Evolutionary conservation across 2,329 filamentous ascomycete genomes (phyloP), one percentile per base, ranked within the genome.

Genomic region (Fusarium drepaniforme): DNA sequence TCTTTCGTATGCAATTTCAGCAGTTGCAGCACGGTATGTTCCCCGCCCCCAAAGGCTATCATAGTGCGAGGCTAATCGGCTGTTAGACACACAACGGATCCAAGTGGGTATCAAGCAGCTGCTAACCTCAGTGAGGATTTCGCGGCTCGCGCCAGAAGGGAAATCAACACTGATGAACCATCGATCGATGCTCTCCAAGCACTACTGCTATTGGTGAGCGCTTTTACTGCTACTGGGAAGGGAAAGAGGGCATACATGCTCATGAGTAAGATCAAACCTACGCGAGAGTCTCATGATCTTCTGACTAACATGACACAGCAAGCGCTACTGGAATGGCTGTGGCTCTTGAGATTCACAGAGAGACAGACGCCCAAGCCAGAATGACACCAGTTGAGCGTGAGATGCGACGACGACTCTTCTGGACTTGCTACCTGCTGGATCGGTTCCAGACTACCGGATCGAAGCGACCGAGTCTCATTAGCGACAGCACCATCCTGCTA

Each of bases 211-310:
- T 88, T 97, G 3, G 91, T 93, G 0, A 91, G 93, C 79, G 92
- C 94, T 4, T 96, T 92, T 78, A 94, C 92, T 59, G 94, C 94
- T 40, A 88, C 91, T 35, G 94, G 95, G 30, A 92, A 93, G 78
- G 94, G 94, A 18, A 96, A 94, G 83, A 97, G 94, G 83, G 92
- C 94, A 1, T 97, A 95, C 76, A 97, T 97, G 94, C 87, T 95
- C 44, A 87, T 97, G 77, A 90, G 94, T 94, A 91, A 23, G 85
- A 46, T 13, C 21, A 16, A 30, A 30, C 13, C 37, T 18, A 23
- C 8, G 7, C 11, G 18, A 7, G 12, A 18, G 4, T 38, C 37
- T 21, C 18, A 18, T 33, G 28, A 25, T 18, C 25, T 9, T 21
- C 30, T 3, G n/a, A 60, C 85, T 88, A 76, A 89, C 75, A 37